phyloP scores from a whole-genome alignment of 2,329 filamentous ascomycete genomes.

The Aspergillus awamori region DNA sequence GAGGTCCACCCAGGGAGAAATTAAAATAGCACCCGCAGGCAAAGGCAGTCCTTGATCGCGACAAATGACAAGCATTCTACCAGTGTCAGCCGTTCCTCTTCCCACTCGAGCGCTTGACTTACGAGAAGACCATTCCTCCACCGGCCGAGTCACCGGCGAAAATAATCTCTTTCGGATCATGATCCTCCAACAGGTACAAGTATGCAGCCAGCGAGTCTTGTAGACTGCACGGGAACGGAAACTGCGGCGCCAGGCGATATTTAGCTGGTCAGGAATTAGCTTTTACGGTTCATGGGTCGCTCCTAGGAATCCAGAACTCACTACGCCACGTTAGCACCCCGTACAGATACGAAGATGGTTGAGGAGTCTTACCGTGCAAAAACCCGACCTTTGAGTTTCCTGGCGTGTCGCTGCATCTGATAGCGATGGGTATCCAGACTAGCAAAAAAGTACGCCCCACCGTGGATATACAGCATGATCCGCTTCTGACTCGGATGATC shows the following conservation, averaged over 20 bases:
- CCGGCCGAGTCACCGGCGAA: slow-evolving; percentile 92
- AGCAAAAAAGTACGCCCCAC: slow-evolving; percentile 93
- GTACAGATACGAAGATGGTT: neutral
- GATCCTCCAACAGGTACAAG: slow-evolving; percentile 73
- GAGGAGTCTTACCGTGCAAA: slow-evolving; percentile 64
- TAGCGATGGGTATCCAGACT: slow-evolving; percentile 97
- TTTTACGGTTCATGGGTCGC: neutral
- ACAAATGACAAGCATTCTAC: slow-evolving; percentile 71
- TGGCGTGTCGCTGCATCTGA: slow-evolving; percentile 92
- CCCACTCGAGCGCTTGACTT: slow-evolving; percentile 17
- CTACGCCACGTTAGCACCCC: slow-evolving; percentile 25
- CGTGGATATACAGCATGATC: slow-evolving; percentile 92
- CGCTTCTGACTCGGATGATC: slow-evolving; percentile 62
- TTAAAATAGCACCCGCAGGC: slow-evolving; percentile 84
- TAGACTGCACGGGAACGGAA: slow-evolving; percentile 90
- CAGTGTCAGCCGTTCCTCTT: slow-evolving; percentile 22
- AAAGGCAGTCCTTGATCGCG: slow-evolving; percentile 81
- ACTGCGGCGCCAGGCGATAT: slow-evolving; percentile 89
- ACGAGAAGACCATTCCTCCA: slow-evolving; percentile 80
- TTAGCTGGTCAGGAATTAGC: slow-evolving; percentile 50
- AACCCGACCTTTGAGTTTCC: slow-evolving; percentile 87
- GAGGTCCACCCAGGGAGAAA: slow-evolving; percentile 94
- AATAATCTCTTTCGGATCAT: slow-evolving; percentile 80
- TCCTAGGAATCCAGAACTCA: slow-evolving; percentile 18
- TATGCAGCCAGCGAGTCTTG: slow-evolving; percentile 90